Evolutionary conservation across 352 stramenopile species (phyloP), one percentile per base, ranked within the genome.

Genomic region (Globisporangium cederbergense): DNA sequence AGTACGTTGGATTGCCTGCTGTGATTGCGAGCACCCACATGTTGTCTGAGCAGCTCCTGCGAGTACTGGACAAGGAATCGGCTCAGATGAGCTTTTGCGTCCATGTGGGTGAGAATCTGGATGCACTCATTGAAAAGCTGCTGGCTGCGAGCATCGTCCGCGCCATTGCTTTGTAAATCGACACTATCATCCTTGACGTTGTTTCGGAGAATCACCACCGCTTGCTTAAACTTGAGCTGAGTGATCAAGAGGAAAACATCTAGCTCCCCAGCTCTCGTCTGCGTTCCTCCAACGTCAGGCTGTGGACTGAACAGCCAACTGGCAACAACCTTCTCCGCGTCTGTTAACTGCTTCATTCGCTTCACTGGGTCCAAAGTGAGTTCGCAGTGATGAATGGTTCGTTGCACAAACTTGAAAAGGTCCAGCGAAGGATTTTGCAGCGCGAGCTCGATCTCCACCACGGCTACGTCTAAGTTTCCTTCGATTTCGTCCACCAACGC

Each of bases 401-500:
- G 81, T 3, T 72, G 47, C 2, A 83, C 56, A 30, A 78, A 70
- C 1, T 60, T 67, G 32, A 50, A 53, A 40, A 83, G 36, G 53
- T 76, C 56, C 2, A 86, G 42, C n/a, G 62, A 59, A 18, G 55
- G 14, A 46, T 49, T 60, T 6, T 67, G 30, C 32, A 80, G 25
- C 4, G 75, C 71, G 16, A 8, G 38, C 14, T 75, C 34, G 49
- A 70, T 68, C 36, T 69, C 62, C 6, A 18, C 45, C 25, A 74
- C 52, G 4, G 75, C 75, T 47, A 25, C 58, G 14, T 65, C 57
- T 1, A 11, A 46, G 52, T 71, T 65, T 2, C 77, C 77, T 63
- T 86, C 77, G 3, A 78, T 67, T 16, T 81, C 75, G 3, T 77
- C 65, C 40, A 86, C 58, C n/a, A 43, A 22, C 16, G 75, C 76